Percentiles rank a stretch among this genome's conserved stretches.
These are phyloP conservation scores for Thuidium tamariscinum DNA, from an alignment of 225 moss, liverwort and hornwort genomes.

Conservation along the genomic window DNA sequence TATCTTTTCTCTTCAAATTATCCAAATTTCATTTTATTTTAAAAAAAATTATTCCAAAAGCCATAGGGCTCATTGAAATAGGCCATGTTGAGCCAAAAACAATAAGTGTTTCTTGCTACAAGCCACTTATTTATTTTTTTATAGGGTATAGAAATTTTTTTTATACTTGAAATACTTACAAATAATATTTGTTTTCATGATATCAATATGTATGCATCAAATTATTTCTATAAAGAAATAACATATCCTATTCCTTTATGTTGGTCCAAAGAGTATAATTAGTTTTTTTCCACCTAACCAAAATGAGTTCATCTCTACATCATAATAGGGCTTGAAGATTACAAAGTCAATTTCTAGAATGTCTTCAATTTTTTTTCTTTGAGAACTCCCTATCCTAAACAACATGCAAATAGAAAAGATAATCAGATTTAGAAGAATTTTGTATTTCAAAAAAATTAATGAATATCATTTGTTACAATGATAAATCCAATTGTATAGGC, in stretches of 20 bases:
- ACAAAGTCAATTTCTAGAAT: neutral
- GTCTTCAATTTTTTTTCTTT: neutral
- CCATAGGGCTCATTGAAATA: too few species aligned
- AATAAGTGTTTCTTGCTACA: too few species aligned
- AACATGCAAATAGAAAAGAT: neutral
- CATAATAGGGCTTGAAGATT: neutral
- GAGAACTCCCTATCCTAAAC: rapidly evolving
- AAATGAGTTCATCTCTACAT: neutral
- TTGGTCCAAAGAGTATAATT: neutral
- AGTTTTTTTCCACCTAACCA: neutral
- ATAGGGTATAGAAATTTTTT: neutral
- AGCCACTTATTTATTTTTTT: too few species aligned
- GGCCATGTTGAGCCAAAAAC: too few species aligned
- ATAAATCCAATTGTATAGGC: too few species aligned
- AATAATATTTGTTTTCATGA: neutral
- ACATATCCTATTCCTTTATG: neutral
- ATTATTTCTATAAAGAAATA: neutral
- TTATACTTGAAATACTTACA: neutral
- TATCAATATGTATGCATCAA: neutral
- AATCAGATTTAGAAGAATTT: neutral
- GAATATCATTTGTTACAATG: neutral
- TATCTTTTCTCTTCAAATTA: too few species aligned
- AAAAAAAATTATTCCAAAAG: too few species aligned
- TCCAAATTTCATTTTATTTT: too few species aligned
- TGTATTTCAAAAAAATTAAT: neutral